Evolutionary conservation across 352 stramenopile genomes (phyloP).

Genomic region (Pythium utonaiense): DNA sequence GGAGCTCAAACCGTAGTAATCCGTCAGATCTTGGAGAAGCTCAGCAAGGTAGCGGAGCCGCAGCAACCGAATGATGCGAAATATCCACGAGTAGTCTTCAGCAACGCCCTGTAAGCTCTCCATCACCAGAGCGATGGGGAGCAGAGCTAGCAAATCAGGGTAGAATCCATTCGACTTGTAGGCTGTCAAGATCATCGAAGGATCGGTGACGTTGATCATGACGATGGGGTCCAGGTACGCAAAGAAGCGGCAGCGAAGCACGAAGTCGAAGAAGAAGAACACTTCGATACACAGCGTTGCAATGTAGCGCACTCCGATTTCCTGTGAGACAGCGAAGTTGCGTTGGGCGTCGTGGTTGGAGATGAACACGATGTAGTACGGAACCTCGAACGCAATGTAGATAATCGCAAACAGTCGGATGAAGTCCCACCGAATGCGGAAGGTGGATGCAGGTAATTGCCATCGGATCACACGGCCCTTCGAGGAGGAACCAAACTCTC

Average conservation of each 20-base stretch:
- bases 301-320: conserved; percentile 30
- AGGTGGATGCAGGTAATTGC: conserved; percentile 44
- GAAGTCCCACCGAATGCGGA: conserved; percentile 53
- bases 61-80: conserved; percentile 45
- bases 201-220: conserved; percentile 52
- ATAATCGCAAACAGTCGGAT: conserved; percentile 38
- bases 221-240: conserved; percentile 56
- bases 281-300: conserved; percentile 40
- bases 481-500: background rate
- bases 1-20: conserved; percentile 62
- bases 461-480: conserved; percentile 13
- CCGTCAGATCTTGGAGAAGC: conserved; percentile 47
- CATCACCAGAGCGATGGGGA: conserved; percentile 45
- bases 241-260: conserved; percentile 48
- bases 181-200: conserved; percentile 47
- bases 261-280: conserved; percentile 48
- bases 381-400: conserved; percentile 64
- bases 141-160: conserved; percentile 40
- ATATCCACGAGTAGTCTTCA: conserved; percentile 37
- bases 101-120: conserved; percentile 30
- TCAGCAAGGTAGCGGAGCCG: conserved; percentile 38
- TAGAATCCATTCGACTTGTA: conserved; percentile 62
- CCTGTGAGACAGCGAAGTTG: conserved; percentile 37
- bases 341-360: conserved; percentile 44
- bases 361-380: conserved; percentile 66